Percentiles rank a stretch among this genome's conserved stretches.
phyloP scores from a whole-genome alignment of 2,329 filamentous ascomycete genomes.

The Cytospora leucostoma region DNA sequence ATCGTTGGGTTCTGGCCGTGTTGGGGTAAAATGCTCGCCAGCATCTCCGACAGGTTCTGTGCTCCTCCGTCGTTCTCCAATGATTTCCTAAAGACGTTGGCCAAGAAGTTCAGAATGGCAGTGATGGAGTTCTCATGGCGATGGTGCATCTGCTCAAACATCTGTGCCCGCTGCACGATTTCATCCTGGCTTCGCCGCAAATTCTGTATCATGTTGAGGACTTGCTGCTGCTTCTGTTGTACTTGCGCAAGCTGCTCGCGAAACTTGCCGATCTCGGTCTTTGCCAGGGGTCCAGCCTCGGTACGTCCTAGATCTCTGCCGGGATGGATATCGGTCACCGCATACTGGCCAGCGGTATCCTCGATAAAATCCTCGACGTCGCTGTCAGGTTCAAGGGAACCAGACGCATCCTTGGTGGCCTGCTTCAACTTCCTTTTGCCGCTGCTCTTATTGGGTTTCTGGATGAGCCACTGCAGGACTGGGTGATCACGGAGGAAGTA shows the following conservation, averaged over 20 bases:
- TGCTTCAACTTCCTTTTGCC: constrained; percentile 61
- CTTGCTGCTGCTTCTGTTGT: constrained; percentile 82
- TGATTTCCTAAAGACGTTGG: constrained; percentile 93
- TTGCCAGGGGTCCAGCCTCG: constrained; percentile 53
- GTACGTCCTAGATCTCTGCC: constrained; percentile 44
- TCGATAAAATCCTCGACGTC: constrained; percentile 60
- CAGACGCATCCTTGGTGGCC: constrained; percentile 49
- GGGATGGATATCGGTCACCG: constrained; percentile 32
- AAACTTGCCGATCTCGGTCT: constrained; percentile 76
- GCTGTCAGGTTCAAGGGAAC: constrained; percentile 60
- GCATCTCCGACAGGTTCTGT: constrained; percentile 81
- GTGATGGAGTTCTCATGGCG: constrained; percentile 99
- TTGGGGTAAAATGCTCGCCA: constrained; percentile 70
- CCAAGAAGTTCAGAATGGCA: constrained; percentile 95
- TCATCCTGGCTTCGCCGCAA: constrained; percentile 85
- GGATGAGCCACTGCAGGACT: constrained; percentile 92
- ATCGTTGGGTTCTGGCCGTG: constrained; percentile 43
- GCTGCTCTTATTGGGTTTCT: constrained; percentile 81
- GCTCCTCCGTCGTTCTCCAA: constrained; percentile 78
- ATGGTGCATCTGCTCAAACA: constrained; percentile 89
- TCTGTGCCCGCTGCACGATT: constrained; percentile 81
- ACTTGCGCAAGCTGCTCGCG: constrained; percentile 80
- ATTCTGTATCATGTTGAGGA: constrained; percentile 77
- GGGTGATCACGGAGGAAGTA: constrained; percentile 94
- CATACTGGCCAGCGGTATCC: constrained; percentile 36